Base-by-base conservation (phyloP, 177 flowering plant genomes). In the Tripterygium wilfordii region DNA sequence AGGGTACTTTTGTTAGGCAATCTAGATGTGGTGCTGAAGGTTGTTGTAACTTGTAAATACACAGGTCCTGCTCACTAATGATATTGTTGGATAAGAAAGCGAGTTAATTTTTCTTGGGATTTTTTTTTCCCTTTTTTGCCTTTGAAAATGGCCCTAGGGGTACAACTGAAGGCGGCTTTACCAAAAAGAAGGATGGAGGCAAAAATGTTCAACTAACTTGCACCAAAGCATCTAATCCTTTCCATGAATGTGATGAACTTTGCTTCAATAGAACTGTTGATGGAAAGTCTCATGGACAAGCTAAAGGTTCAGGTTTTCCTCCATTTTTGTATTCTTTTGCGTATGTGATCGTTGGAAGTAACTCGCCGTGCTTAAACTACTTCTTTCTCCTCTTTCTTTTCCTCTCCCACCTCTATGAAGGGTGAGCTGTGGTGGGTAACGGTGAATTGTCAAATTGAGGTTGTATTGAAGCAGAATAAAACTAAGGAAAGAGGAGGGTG, bases 201-300 rank as follows among this genome's bases (percentile, higher is more conserved):
- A 55, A 71, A 25, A 60, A 62, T 53, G 75, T 56, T 22, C 65
- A 75, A 37, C 76, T 78, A 12, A 69, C 56, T 60, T 82, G 83
- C 65, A 64, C 67, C 29, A 79, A 73, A 21, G 78, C 85, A 10
- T 67, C 78, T 18, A 83, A 79, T 57, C 85, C 85, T 8, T 83
- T 64, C 51, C 83, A 79, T 56, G 74, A 69, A 64, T 79, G 85
- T 53, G 78, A 62, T 16, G 83, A 79, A 26, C 60, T 48, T 47
- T 79, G 86, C 77, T 64, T 68, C 58, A 51, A 48, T 42, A 59
- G 47, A 53, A 71, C 63, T 7, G 69, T 73, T 15, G 74, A 69
- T 41, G 57, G 71, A 15, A 69, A 73, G 58, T 49, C 51, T 5
- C 68, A 39, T 4, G 25, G 29, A 1, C 45, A 49, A 41, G 29